Conservation (phyloP, 2,329 filamentous ascomycete species). For the Sphaerostilbella broomeana region DNA sequence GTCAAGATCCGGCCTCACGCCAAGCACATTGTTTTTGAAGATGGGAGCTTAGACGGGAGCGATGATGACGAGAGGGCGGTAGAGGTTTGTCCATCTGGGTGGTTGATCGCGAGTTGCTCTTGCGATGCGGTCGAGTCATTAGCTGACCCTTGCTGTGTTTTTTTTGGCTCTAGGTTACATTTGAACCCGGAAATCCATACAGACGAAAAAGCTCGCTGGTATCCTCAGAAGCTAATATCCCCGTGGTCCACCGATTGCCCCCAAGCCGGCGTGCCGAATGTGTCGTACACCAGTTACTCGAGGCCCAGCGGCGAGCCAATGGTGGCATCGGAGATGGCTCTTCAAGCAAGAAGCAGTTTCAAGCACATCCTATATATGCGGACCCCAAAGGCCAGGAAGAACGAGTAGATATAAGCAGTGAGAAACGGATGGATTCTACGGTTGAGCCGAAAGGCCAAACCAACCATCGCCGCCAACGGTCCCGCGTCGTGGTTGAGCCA, state of each 20-base stretch:
- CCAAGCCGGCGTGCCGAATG: constrained; percentile 45
- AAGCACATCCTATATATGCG: constrained; percentile 24
- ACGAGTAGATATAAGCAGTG: constrained; percentile 13
- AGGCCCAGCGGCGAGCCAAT: constrained; percentile 42
- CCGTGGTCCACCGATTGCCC: constrained; percentile 21
- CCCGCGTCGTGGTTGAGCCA: constrained; percentile 31
- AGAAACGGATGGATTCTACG: constrained; percentile 17
- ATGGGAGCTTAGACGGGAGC: constrained; percentile 36
- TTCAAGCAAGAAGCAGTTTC: constrained; percentile 22
- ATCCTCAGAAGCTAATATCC: constrained; percentile 37
- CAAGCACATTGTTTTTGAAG: constrained; percentile 22
- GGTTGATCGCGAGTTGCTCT: neutral
- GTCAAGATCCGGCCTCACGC: constrained; percentile 1
- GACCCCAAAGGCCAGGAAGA: constrained; percentile 16
- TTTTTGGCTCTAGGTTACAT: constrained; percentile 45
- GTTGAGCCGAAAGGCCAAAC: constrained; percentile 18
- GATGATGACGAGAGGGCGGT: constrained; percentile 46
- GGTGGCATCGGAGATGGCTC: constrained; percentile 18
- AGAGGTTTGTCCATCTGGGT: constrained; percentile 34
- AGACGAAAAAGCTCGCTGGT: constrained; percentile 62
- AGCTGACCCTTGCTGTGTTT: too few species aligned
- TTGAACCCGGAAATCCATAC: constrained; percentile 54
- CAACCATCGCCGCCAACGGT: constrained; percentile 15
- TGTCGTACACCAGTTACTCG: constrained; percentile 59
- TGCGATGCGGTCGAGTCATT: neutral